These are phyloP conservation scores for Solanum gandarillasii DNA, from an alignment of 257 asterid species.

Conservation along the genomic window DNA sequence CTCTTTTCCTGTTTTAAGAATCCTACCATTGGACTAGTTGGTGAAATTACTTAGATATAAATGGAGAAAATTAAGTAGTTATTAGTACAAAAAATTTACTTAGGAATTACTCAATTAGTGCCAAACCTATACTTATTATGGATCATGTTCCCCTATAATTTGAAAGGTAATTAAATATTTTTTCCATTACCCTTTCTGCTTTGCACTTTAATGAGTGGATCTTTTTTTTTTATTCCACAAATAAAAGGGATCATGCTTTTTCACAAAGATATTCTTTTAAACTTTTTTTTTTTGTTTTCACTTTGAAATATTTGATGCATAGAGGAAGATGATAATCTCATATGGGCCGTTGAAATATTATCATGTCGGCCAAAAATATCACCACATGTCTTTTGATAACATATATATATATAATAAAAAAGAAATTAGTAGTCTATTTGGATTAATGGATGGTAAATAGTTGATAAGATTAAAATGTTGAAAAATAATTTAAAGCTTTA, in stretches of 20 bases:
- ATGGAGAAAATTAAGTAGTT: background rate
- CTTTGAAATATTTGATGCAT: background rate
- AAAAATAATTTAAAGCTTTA: too few species aligned
- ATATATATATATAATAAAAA: too few species aligned
- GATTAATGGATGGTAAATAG: background rate
- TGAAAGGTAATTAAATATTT: background rate
- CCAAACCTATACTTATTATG: background rate
- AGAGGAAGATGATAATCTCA: background rate
- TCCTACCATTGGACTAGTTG: background rate
- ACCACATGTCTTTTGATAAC: background rate
- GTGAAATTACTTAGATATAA: background rate
- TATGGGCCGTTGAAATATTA: conserved; percentile 4
- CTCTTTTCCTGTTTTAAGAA: too few species aligned
- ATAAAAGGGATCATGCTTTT: background rate
- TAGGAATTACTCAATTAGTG: background rate
- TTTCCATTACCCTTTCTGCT: background rate
- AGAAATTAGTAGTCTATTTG: background rate
- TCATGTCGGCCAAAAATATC: conserved; percentile 3
- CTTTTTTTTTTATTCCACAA: background rate
- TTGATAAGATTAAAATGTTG: too few species aligned
- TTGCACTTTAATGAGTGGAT: background rate
- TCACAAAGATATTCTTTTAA: background rate
- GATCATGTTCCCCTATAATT: background rate
- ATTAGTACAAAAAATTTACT: background rate
- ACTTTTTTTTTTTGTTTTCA: background rate